Evolutionary conservation across 768 basidiomycete species (phyloP), one percentile per base, ranked within the genome.

Genomic region (Boletus fagicola): DNA sequence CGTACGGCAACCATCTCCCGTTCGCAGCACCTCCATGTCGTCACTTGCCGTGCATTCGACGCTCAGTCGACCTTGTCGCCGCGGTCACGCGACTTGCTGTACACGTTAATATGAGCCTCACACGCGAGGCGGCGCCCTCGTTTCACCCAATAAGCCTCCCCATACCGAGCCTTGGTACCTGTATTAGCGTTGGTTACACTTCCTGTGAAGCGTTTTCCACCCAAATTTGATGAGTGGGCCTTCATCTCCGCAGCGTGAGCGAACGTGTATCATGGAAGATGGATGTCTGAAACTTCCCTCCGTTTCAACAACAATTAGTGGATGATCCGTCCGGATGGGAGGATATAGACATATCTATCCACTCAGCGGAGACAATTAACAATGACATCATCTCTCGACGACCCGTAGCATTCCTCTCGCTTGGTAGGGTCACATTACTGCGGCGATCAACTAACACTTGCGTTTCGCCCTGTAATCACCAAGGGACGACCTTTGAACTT

Each of bases 271-370:
- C 22, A 33, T n/a, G 52, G 33, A 48, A 15, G 24, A 31, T 4
- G 51, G 31, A 3, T n/a, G 18, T 31, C 53, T 39, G 13, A 48
- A 12, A 33, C 8, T 4, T 18, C 43, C 4, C 3, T 13, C 30
- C 36, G 26, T 5, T 28, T 30, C 9, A 35, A 36, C 9, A 35
- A 30, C 33, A 12, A 4, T 43, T 18, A 20, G 33, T 28, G 20
- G 54, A 64, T 61, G 63, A 49, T 64, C 63, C 63, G 55, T 53
- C 63, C 63, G 63, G 7, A 49, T 30, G 44, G 15, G 15, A 24
- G 3, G 33, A 35, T 1, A 11, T 39, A 39, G 16, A 40, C 39
- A 49, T 13, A 16, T 39, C 40, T 24, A 46, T 49, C 20, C 38
- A 47, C 51, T 39, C 43, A 35, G 49, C 42, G 24, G 49, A 15